A percentile compares a stretch with the other conserved stretches of the same genome.
Evolutionary conservation across 495 filamentous ascomycete species (phyloP).

Genomic region (Cenococcum geophilum): DNA sequence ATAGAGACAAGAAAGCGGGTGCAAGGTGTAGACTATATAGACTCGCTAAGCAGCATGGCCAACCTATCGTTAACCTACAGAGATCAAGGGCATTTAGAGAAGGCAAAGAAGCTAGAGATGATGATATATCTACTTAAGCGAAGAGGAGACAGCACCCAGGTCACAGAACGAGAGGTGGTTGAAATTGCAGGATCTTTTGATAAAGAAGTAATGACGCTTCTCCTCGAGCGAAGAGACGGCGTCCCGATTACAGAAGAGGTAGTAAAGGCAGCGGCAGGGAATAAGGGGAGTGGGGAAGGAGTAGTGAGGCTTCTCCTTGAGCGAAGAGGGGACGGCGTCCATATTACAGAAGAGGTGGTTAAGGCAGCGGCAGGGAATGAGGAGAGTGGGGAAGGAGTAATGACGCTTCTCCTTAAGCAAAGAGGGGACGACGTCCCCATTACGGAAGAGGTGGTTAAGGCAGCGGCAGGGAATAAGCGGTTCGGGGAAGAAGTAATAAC

Average conservation of each 20-base stretch:
- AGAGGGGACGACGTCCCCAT: too few relatives aligned
- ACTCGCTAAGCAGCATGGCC: neutral
- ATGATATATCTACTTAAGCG: neutral
- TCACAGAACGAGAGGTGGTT: neutral
- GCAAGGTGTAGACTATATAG: neutral
- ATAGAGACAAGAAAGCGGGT: neutral
- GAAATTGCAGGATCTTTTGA: neutral
- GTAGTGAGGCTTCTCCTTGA: neutral
- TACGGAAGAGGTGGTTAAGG: too few relatives aligned
- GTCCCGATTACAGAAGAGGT: neutral
- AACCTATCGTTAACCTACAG: neutral
- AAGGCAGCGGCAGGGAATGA: too few relatives aligned
- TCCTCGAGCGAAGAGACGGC: neutral
- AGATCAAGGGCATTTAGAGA: neutral
- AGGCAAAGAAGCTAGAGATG: neutral
- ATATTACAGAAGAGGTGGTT: too few relatives aligned
- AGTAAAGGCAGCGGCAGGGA: neutral
- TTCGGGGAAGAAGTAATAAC: too few relatives aligned
- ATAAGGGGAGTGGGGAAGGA: neutral
- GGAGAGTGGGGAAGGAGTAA: too few relatives aligned
- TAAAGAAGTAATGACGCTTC: neutral
- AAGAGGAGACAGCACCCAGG: neutral
- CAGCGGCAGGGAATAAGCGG: too few relatives aligned
- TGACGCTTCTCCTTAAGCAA: too few relatives aligned
- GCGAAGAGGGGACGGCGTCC: too few relatives aligned